Evolutionary conservation across 2,329 filamentous ascomycete species (phyloP).

Genomic region (Monilinia laxa): DNA sequence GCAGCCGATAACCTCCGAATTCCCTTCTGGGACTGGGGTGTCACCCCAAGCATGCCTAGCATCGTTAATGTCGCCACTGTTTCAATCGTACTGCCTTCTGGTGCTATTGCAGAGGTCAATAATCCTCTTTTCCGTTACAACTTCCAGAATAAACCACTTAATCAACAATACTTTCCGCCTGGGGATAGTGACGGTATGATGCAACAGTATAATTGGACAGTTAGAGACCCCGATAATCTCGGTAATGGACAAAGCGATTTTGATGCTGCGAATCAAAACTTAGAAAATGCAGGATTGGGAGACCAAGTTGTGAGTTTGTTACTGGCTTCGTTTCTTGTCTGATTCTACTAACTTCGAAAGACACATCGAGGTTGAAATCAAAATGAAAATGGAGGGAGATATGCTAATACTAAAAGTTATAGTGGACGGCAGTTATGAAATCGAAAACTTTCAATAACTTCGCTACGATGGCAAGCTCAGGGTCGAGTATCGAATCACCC

Average conservation of each 20-base stretch:
- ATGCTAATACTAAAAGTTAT: conserved; percentile 1
- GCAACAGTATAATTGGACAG: conserved; percentile 41
- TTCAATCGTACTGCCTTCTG: conserved; percentile 36
- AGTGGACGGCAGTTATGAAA: conserved; percentile 48
- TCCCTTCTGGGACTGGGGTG: conserved; percentile 52
- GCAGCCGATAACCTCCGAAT: conserved; percentile 47
- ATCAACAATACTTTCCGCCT: conserved; percentile 43
- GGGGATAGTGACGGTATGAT: conserved; percentile 39
- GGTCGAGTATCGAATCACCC: conserved; percentile 47
- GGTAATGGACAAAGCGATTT: conserved; percentile 27
- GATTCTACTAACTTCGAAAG: not conserved
- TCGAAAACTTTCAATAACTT: conserved; percentile 44
- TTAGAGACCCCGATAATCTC: conserved; percentile 29
- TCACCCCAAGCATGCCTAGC: conserved; percentile 46
- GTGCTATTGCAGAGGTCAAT: conserved; percentile 37
- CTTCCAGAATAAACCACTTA: conserved; percentile 45
- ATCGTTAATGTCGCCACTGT: conserved; percentile 39
- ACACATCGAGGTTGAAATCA: not conserved
- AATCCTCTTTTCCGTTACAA: conserved; percentile 56
- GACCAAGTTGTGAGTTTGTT: conserved; percentile 27
- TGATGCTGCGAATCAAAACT: conserved; percentile 27
- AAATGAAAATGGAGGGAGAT: not conserved
- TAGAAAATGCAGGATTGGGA: conserved; percentile 30
- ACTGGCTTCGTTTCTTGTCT: not conserved
- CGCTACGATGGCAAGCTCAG: conserved; percentile 43